These are phyloP conservation scores for Chenopodium quinoa DNA, from an alignment of 148 eudicot genomes.

Conservation along the genomic window DNA sequence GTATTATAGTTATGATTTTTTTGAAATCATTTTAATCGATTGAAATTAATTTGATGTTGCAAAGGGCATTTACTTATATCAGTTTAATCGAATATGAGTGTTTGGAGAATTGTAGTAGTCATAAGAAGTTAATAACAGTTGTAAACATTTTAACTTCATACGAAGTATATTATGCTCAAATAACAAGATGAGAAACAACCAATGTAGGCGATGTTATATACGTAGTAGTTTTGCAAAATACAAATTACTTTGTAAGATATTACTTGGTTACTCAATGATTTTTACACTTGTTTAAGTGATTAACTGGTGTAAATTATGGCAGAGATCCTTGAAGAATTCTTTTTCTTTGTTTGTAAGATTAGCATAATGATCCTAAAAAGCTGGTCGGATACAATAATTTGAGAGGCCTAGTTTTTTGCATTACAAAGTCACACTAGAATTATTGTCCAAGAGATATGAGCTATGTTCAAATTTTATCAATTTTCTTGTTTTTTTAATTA, in stretches of 20 bases:
- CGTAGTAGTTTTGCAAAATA: not conserved
- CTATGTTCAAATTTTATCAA: not conserved
- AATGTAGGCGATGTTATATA: not conserved
- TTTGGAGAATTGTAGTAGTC: not conserved
- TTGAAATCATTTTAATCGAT: not conserved
- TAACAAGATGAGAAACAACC: not conserved
- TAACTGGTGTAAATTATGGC: not conserved
- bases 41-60: not conserved
- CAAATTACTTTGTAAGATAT: not conserved
- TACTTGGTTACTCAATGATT: not conserved
- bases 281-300: not conserved
- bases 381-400: not conserved
- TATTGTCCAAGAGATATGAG: not conserved
- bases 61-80: not conserved
- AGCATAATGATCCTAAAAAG: not conserved
- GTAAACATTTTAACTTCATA: too few relatives aligned
- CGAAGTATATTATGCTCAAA: not conserved
- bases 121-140: too few relatives aligned
- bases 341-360: not conserved
- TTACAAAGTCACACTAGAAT: not conserved
- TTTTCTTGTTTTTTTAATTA: too few relatives aligned
- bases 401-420: not conserved
- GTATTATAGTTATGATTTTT: not conserved
- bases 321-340: not conserved
- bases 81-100: not conserved